A percentile compares a stretch with the other conserved stretches of the same genome.
phyloP scores from a whole-genome alignment of 2,329 filamentous ascomycete genomes.

The Coniella vitis region DNA sequence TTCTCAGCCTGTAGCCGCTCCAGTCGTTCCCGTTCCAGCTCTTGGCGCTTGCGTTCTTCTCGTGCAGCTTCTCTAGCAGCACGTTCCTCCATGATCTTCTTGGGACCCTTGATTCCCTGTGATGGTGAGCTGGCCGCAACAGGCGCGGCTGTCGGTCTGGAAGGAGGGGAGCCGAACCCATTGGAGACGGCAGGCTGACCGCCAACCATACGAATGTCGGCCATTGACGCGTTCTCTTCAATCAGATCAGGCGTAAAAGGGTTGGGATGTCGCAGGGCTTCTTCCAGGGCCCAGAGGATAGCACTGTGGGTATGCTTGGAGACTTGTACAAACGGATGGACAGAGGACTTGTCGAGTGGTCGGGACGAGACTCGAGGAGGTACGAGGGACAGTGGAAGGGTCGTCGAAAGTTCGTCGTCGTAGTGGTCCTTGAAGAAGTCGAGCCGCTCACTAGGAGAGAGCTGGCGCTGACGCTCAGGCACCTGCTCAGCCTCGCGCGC shows the following conservation, averaged over 20 bases:
- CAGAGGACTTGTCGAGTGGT: constrained; percentile 27
- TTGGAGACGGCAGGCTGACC: constrained; percentile 47
- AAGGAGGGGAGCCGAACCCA: constrained; percentile 42
- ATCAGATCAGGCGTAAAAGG: constrained; percentile 75
- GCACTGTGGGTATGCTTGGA: constrained; percentile 82
- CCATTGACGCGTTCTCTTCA: constrained; percentile 90
- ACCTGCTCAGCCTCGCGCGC: background rate
- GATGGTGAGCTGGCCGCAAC: constrained; percentile 48
- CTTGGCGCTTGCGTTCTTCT: constrained; percentile 30
- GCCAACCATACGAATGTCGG: constrained; percentile 62
- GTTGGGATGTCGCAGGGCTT: constrained; percentile 76
- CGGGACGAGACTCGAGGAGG: constrained; percentile 25
- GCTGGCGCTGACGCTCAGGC: constrained; percentile 16
- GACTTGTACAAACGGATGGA: constrained; percentile 53
- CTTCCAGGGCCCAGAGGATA: constrained; percentile 87
- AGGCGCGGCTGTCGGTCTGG: constrained; percentile 42
- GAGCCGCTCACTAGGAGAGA: constrained; percentile 33
- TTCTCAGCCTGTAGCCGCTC: constrained; percentile 53
- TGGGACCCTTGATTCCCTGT: constrained; percentile 68
- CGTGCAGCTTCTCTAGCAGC: constrained; percentile 68
- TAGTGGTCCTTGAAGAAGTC: constrained; percentile 39
- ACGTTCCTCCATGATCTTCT: constrained; percentile 86
- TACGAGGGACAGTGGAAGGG: constrained; percentile 25
- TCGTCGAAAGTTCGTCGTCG: constrained; percentile 28
- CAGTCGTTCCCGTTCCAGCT: constrained; percentile 58